Conservation (phyloP, 2,329 filamentous ascomycete species). For the Tolypocladium inflatum region DNA sequence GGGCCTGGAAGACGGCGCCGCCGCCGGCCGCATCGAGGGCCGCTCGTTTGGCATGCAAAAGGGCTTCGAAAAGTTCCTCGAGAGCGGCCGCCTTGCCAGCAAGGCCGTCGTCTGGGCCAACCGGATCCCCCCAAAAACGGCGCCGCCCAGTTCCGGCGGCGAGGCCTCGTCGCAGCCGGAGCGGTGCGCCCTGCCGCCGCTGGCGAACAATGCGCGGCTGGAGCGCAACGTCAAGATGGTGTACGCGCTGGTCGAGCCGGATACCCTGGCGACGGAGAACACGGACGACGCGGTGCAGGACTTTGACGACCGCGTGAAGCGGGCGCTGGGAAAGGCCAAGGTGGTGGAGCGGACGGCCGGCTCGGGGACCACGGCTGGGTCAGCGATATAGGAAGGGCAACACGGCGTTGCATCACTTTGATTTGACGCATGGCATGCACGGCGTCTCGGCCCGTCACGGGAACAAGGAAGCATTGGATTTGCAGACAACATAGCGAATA, state of each 20-base stretch:
- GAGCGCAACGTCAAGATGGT: conserved; percentile 68
- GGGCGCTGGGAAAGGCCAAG: conserved; percentile 74
- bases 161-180: not conserved
- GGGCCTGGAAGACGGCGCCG: conserved; percentile 65
- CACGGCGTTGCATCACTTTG: not conserved
- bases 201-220: conserved; percentile 55
- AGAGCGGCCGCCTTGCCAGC: conserved; percentile 70
- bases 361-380: not conserved
- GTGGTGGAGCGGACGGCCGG: conserved; percentile 65
- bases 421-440: not conserved
- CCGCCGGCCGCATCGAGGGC: conserved; percentile 77
- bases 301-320: conserved; percentile 80
- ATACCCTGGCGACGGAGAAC: conserved; percentile 70
- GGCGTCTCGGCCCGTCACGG: not conserved
- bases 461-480: not conserved
- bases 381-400: not conserved
- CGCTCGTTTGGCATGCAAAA: conserved; percentile 85
- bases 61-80: conserved; percentile 85
- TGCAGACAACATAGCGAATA: conserved; percentile 9
- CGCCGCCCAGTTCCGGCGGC: conserved; percentile 3
- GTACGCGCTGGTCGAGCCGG: conserved; percentile 68
- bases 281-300: conserved; percentile 83
- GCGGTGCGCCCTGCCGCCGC: conserved; percentile 22
- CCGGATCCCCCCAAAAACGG: conserved; percentile 36
- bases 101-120: conserved; percentile 78